These are phyloP conservation scores for Neodidymelliopsis sp. DNA, from an alignment of 2,329 filamentous ascomycete genomes.

Conservation along the genomic window DNA sequence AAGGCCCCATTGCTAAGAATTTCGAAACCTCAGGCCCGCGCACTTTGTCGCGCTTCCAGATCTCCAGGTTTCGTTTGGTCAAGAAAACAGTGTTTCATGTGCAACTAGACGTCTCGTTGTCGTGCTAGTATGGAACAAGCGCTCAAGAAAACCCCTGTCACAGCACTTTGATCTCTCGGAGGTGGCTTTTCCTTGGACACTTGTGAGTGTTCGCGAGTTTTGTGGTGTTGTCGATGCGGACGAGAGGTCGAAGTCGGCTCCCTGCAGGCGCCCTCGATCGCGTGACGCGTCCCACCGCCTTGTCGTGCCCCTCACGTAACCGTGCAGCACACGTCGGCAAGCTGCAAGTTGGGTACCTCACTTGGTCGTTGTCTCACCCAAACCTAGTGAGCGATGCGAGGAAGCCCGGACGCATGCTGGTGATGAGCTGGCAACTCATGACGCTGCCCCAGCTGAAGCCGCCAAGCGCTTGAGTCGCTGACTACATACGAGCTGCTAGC, in stretches of 20 bases:
- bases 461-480: slow-evolving; percentile 22
- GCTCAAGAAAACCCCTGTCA: neutral
- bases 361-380: slow-evolving; percentile 11
- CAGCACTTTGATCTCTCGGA: no score
- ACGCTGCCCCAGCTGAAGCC: slow-evolving; percentile 18
- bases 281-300: slow-evolving; percentile 15
- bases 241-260: slow-evolving; percentile 12
- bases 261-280: slow-evolving; percentile 17
- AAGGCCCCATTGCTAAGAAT: no score
- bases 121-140: neutral
- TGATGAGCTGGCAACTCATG: slow-evolving; percentile 22
- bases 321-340: slow-evolving; percentile 21
- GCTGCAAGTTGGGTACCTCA: slow-evolving; percentile 12
- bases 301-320: slow-evolving; percentile 22
- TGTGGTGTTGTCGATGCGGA: neutral
- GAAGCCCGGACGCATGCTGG: slow-evolving; percentile 12
- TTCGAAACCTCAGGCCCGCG: neutral
- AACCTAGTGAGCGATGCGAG: slow-evolving; percentile 17
- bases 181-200: no score
- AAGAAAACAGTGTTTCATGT: neutral
- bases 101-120: neutral
- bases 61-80: neutral
- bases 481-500: slow-evolving; percentile 18
- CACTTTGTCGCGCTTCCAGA: neutral
- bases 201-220: no score